Evolutionary conservation across 371 early-diverging fungal species (phyloP).

Genomic region (Mortierella sp.): DNA sequence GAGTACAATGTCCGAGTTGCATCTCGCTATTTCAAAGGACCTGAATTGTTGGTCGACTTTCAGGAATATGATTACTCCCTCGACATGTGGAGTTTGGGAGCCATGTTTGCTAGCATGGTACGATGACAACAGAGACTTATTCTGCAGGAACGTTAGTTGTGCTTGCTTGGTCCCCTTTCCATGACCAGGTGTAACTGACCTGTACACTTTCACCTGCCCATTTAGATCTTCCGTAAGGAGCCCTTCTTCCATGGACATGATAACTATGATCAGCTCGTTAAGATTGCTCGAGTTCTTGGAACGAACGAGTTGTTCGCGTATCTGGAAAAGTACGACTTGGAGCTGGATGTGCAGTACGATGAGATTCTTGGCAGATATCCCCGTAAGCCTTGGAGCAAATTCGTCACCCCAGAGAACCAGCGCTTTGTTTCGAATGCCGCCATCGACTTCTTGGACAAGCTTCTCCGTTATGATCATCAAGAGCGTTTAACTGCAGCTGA

Average conservation of each 20-base stretch:
- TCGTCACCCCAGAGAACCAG: constrained; percentile 90
- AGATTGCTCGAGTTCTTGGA: constrained; percentile 97
- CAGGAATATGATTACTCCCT: constrained; percentile 98
- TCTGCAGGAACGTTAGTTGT: constrained; percentile 3
- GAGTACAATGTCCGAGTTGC: constrained; percentile 99
- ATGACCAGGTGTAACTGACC: not conserved
- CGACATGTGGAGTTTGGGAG: constrained; percentile 99
- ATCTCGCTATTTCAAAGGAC: constrained; percentile 99
- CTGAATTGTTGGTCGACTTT: constrained; percentile 98
- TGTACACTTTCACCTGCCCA: not conserved
- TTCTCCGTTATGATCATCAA: constrained; percentile 97
- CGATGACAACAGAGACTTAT: not conserved
- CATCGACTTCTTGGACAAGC: constrained; percentile 93
- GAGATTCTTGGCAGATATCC: constrained; percentile 89
- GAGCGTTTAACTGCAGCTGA: constrained; percentile 95
- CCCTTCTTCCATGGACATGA: constrained; percentile 99
- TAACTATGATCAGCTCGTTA: constrained; percentile 98
- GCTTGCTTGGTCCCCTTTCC: not conserved
- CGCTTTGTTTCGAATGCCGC: constrained; percentile 91
- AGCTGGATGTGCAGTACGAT: constrained; percentile 88
- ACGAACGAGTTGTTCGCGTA: constrained; percentile 92
- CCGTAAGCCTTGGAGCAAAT: constrained; percentile 95
- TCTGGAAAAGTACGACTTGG: constrained; percentile 95
- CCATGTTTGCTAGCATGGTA: constrained; percentile 99
- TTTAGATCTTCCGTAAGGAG: constrained; percentile 95